These are phyloP conservation scores for Diaporthe sp. DNA, from an alignment of 2,329 filamentous ascomycete species.

Conservation along the genomic window DNA sequence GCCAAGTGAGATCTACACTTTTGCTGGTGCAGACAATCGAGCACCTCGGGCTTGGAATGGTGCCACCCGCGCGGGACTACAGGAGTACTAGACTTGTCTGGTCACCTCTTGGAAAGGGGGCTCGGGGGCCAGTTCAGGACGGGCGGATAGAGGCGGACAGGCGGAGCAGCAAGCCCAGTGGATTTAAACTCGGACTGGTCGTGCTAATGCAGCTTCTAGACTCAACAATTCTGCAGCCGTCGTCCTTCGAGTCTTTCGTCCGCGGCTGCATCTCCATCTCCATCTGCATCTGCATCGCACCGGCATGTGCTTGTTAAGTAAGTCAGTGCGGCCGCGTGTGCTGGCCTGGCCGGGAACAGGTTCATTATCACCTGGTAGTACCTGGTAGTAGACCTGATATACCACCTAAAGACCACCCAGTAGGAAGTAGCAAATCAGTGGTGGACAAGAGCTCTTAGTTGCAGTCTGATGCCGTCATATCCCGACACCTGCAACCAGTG, in stretches of 20 bases:
- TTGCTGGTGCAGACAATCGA: background rate
- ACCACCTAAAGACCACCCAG: background rate
- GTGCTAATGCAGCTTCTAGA: constrained; percentile 26
- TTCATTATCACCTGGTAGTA: background rate
- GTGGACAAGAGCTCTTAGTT: background rate
- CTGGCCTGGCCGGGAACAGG: background rate
- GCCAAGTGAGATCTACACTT: constrained; percentile 26
- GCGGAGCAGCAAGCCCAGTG: constrained; percentile 17
- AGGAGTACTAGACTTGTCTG: background rate
- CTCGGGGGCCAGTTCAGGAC: background rate
- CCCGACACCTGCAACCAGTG: background rate
- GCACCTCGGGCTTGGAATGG: constrained; percentile 22
- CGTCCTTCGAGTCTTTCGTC: background rate
- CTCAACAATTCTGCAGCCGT: constrained; percentile 7
- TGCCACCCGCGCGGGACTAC: background rate
- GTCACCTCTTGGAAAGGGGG: constrained; percentile 5
- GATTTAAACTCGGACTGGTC: constrained; percentile 10
- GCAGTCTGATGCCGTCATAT: constrained; percentile 19
- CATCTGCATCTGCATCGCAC: background rate
- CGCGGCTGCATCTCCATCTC: background rate
- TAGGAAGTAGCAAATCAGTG: background rate
- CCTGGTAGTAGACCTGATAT: background rate
- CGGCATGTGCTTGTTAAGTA: constrained; percentile 11
- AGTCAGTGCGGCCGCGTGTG: background rate
- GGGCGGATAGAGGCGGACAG: background rate